Evolutionary conservation across 164 flowering plant genomes (phyloP).

Genomic region (Magnolia kwangsiensis): DNA sequence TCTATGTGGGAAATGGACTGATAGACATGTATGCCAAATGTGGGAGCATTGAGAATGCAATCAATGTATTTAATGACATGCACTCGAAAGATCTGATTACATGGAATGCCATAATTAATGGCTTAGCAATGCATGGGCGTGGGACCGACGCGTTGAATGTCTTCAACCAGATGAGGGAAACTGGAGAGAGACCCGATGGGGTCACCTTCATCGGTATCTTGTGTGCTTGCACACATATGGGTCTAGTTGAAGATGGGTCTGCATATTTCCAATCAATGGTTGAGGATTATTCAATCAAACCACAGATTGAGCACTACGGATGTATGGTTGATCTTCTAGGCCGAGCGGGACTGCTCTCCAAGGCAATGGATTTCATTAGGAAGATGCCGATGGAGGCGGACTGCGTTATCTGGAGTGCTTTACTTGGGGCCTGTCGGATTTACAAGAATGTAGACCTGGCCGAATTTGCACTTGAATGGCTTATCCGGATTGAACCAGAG

Average conservation of each 20-base stretch:
- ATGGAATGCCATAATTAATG: slow-evolving; percentile 63
- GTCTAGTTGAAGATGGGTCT: slow-evolving; percentile 51
- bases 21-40: slow-evolving; percentile 79
- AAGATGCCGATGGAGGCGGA: slow-evolving; percentile 73
- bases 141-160: slow-evolving; percentile 47
- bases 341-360: slow-evolving; percentile 49
- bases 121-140: slow-evolving; percentile 63
- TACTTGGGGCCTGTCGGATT: slow-evolving; percentile 61
- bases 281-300: slow-evolving; percentile 36
- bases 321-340: slow-evolving; percentile 70
- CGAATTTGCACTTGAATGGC: slow-evolving; percentile 46
- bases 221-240: slow-evolving; percentile 72
- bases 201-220: slow-evolving; percentile 63
- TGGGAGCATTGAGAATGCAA: slow-evolving; percentile 49
- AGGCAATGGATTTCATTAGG: slow-evolving; percentile 48
- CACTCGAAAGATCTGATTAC: slow-evolving; percentile 52
- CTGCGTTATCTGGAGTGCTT: slow-evolving; percentile 61
- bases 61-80: slow-evolving; percentile 47
- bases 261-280: slow-evolving; percentile 50
- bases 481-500: slow-evolving; percentile 53
- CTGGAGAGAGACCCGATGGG: slow-evolving; percentile 51
- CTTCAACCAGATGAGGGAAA: slow-evolving; percentile 45
- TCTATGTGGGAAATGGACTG: slow-evolving; percentile 53
- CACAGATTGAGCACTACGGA: slow-evolving; percentile 76
- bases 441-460: slow-evolving; percentile 52